These are phyloP conservation scores for Prunus dulcis DNA, from an alignment of 306 rosid genomes.

Conservation along the genomic window DNA sequence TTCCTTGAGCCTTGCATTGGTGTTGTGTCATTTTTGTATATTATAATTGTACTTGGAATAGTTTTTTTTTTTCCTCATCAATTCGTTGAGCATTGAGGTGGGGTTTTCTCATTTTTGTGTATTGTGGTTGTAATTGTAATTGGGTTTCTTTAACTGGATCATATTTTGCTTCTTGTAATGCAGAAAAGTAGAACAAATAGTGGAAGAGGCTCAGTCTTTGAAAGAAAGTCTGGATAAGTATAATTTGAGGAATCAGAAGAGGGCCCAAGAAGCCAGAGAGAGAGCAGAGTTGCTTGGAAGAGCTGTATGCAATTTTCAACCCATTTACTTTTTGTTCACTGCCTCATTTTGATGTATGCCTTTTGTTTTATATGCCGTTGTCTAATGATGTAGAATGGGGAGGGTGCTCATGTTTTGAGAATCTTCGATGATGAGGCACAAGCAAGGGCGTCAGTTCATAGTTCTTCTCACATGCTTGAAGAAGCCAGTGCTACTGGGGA, in stretches of 20 bases:
- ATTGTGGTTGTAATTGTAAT: not conserved
- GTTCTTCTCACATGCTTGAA: constrained; percentile 64
- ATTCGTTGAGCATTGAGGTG: not conserved
- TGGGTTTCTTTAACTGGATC: not conserved
- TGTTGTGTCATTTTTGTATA: too few species aligned
- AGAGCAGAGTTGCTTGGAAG: constrained; percentile 71
- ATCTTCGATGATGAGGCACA: constrained; percentile 78
- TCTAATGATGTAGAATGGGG: constrained; percentile 60
- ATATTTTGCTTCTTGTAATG: constrained; percentile 12
- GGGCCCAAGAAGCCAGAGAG: constrained; percentile 49
- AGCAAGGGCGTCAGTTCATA: constrained; percentile 68
- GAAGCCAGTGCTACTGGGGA: constrained; percentile 76
- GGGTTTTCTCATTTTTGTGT: not conserved
- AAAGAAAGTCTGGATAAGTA: constrained; percentile 67
- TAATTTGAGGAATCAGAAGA: constrained; percentile 51
- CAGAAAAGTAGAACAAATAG: constrained; percentile 84
- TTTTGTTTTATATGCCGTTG: not conserved
- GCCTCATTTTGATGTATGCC: not conserved
- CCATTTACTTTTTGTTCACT: not conserved
- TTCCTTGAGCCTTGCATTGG: too few species aligned
- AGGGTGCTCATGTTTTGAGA: constrained; percentile 66
- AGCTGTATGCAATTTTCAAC: constrained; percentile 36
- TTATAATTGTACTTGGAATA: too few species aligned
- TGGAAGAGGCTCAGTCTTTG: constrained; percentile 75
- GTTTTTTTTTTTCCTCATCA: constrained; percentile 6